A percentile compares a stretch with the other conserved stretches of the same genome.
Conservation (phyloP, 257 asterid species). For the Ocimum tenuiflorum region DNA sequence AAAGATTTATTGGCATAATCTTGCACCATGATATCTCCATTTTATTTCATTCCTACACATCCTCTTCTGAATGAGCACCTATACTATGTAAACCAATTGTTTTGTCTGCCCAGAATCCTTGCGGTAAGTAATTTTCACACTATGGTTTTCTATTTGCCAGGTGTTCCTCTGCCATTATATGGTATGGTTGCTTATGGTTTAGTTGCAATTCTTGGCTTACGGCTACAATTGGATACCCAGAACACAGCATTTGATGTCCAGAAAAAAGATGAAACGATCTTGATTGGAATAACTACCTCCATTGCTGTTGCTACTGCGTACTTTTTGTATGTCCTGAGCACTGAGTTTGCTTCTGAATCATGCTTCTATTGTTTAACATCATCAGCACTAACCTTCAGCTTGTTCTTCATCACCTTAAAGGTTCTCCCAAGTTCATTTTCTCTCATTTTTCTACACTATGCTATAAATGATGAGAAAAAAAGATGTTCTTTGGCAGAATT, state of each 20-base stretch:
- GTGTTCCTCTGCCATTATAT: slow-evolving; percentile 62
- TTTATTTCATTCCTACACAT: neutral
- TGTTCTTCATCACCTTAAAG: slow-evolving; percentile 56
- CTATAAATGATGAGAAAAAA: neutral
- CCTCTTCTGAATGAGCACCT: neutral
- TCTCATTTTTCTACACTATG: neutral
- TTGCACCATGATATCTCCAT: neutral
- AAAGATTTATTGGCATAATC: neutral
- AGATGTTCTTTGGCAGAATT: slow-evolving; percentile 39
- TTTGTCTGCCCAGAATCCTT: neutral
- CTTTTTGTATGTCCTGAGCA: slow-evolving; percentile 50
- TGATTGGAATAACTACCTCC: slow-evolving; percentile 49
- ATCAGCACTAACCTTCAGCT: slow-evolving; percentile 49
- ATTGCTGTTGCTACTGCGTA: slow-evolving; percentile 70
- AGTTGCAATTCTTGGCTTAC: slow-evolving; percentile 48
- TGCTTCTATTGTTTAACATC: slow-evolving; percentile 63
- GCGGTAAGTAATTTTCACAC: slow-evolving; percentile 5
- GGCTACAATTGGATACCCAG: slow-evolving; percentile 34
- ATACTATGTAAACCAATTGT: neutral
- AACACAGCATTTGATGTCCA: slow-evolving; percentile 30
- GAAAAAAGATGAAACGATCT: slow-evolving; percentile 34
- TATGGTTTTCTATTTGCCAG: slow-evolving; percentile 30
- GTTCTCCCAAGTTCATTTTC: slow-evolving; percentile 22
- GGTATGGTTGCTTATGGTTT: slow-evolving; percentile 69
- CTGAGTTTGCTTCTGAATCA: slow-evolving; percentile 52